phyloP scores from a whole-genome alignment of 139 green algal genomes.

The Raphidocelis subcapitata region DNA sequence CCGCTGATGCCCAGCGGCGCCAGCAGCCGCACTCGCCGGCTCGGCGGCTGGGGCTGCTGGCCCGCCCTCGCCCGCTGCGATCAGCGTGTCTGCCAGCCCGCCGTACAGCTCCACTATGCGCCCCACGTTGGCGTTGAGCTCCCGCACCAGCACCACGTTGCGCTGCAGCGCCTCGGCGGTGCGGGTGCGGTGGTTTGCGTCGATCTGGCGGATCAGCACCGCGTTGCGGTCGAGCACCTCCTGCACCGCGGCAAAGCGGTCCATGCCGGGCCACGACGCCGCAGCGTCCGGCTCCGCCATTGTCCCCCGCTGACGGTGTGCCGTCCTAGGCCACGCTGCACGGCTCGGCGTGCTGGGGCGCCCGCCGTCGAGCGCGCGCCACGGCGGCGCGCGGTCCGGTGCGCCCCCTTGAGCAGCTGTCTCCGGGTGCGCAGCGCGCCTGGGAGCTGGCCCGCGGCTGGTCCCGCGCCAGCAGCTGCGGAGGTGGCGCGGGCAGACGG shows the following conservation, averaged over 20 bases:
- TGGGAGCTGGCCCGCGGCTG: no score
- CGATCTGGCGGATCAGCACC: conserved; percentile 41
- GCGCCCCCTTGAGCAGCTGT: no score
- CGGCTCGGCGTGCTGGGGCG: no score
- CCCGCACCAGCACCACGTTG: conserved; percentile 36
- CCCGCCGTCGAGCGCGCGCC: no score
- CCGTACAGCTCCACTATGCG: conserved; percentile 18
- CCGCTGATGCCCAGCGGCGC: conserved; percentile 4
- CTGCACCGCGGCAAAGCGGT: conserved; percentile 34
- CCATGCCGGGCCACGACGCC: neutral
- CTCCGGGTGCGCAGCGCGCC: no score
- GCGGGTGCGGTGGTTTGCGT: conserved; percentile 33
- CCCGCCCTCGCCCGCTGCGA: conserved; percentile 4
- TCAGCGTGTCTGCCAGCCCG: conserved; percentile 1
- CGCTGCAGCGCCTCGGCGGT: conserved; percentile 31
- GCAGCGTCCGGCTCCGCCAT: no score
- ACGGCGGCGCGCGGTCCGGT: no score
- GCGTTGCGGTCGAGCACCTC: conserved; percentile 40
- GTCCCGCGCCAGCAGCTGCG: no score
- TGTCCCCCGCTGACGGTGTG: no score
- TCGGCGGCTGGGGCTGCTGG: conserved; percentile 7
- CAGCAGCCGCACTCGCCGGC: neutral
- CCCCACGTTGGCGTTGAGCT: conserved; percentile 40
- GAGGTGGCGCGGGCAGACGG: no score
- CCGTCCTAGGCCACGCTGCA: no score